Conservation (phyloP, 2,329 filamentous ascomycete species). For the Fusarium proliferatum region DNA sequence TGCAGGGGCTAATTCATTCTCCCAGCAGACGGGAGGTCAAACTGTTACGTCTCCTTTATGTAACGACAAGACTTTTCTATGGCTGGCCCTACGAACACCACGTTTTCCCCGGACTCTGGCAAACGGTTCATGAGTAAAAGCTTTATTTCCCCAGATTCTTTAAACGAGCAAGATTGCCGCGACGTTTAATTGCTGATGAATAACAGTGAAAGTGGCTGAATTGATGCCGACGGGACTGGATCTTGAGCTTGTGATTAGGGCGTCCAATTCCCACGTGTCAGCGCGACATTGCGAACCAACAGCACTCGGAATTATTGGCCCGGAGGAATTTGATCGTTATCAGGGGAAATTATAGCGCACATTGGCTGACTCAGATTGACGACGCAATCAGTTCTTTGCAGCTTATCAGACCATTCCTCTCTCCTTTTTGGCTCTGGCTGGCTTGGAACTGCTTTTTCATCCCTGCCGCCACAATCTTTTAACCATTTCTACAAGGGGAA, state of each 20-base stretch:
- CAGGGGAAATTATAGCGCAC: not conserved
- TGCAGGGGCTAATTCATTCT: not conserved
- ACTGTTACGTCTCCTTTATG: conserved; percentile 43
- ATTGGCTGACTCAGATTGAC: conserved; percentile 6
- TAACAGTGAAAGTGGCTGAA: not conserved
- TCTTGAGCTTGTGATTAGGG: conserved; percentile 37
- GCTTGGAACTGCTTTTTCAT: not conserved
- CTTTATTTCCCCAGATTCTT: conserved; percentile 30
- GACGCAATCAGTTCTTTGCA: not conserved
- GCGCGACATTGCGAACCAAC: not conserved
- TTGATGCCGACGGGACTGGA: conserved; percentile 25
- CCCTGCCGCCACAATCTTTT: conserved; percentile 25
- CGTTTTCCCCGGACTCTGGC: conserved; percentile 37
- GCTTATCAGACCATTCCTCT: conserved; percentile 1
- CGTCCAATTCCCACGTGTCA: conserved; percentile 28
- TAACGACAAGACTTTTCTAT: conserved; percentile 40
- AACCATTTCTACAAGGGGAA: conserved; percentile 24
- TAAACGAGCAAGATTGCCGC: conserved; percentile 1
- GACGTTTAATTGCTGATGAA: not conserved
- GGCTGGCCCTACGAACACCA: conserved; percentile 24
- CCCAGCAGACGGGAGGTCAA: not conserved
- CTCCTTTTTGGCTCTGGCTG: not conserved
- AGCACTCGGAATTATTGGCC: not conserved
- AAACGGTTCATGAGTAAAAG: conserved; percentile 1
- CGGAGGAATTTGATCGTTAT: not conserved